A percentile compares a stretch with the other conserved stretches of the same genome.
phyloP scores from a whole-genome alignment of 805 yeast genomes.

The Hemisphaericaspora nanyangensis region DNA sequence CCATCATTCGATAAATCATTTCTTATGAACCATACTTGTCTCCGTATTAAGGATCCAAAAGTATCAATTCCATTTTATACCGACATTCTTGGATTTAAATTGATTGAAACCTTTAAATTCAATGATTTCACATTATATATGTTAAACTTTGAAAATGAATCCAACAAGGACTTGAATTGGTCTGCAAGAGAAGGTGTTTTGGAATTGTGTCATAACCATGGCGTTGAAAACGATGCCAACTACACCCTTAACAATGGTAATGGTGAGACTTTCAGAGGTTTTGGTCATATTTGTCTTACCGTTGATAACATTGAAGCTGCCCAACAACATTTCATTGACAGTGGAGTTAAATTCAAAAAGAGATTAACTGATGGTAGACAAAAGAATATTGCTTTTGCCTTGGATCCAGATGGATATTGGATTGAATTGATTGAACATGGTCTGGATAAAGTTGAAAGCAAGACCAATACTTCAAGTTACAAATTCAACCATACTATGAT shows the following conservation, averaged over 20 bases:
- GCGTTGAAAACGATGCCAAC: conserved; percentile 54
- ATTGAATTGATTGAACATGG: conserved; percentile 74
- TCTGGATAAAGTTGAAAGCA: conserved; percentile 35
- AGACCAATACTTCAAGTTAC: conserved; percentile 38
- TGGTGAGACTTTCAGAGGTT: conserved; percentile 79
- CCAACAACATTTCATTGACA: conserved; percentile 54
- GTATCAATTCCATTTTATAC: conserved; percentile 69
- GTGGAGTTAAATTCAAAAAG: conserved; percentile 77
- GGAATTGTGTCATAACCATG: conserved; percentile 81
- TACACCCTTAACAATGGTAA: conserved; percentile 77
- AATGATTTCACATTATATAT: conserved; percentile 64
- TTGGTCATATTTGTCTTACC: conserved; percentile 89
- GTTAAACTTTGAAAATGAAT: conserved; percentile 53
- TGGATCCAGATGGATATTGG: conserved; percentile 98
- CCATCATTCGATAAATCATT: conserved; percentile 33
- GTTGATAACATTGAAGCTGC: conserved; percentile 71
- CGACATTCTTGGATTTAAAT: conserved; percentile 68
- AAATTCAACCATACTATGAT: conserved; percentile 89
- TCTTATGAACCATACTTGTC: conserved; percentile 63
- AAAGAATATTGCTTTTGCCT: conserved; percentile 86
- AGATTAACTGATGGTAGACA: conserved; percentile 87
- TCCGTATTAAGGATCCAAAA: conserved; percentile 80
- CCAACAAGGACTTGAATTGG: conserved; percentile 35
- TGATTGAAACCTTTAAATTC: conserved; percentile 50
- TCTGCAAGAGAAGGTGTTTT: conserved; percentile 62